Evolutionary conservation across 495 filamentous ascomycete genomes (phyloP), one percentile per base, ranked within the genome.

Genomic region (Filosporella fistucella): DNA sequence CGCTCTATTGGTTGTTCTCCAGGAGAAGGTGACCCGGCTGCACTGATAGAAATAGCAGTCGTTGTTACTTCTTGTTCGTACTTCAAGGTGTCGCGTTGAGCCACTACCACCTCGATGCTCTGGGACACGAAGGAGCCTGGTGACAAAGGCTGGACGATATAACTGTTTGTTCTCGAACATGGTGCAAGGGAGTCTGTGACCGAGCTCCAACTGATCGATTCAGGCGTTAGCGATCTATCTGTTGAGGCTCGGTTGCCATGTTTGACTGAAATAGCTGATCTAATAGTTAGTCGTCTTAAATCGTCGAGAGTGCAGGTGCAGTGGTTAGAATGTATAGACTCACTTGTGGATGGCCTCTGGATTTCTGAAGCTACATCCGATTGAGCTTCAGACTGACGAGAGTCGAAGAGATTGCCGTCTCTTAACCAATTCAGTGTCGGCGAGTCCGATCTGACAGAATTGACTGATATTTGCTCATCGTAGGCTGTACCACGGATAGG

Each of bases 161-260:
- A 16, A 12, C 21, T 28, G 17, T 22, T 38, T 24, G 45, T 38
- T 17, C 33, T 36, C 18, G 33, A 36, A 36, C 33, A 36, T 5
- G 33, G 33, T 16, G n/a, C 33, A 16, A 36, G 33, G 18, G 42
- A 46, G 40, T 51, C 49, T 12, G 54, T 41, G 16, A 53, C 51
- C 14, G 47, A 59, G 8, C 42, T 49, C 38, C 58, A 54, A 16
- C 33, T 36, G 26, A 49, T 57, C 35, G 56, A 57, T 18, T 62
- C 55, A 22, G 61, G 57, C 20, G 60, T 56, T 22, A 61, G 52
- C 28, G 65, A 65, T 29, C 61, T 36, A 3, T 63, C 56, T 16
- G 65, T 68, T 52, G 61, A 59, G 53, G 57, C 68, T 0, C 33
- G 69, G 70, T 16, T 67, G 59, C 3, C 67, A 70, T 47, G 65